Evolutionary conservation across 257 asterid genomes (phyloP).

Genomic region (Petunia secreta): DNA sequence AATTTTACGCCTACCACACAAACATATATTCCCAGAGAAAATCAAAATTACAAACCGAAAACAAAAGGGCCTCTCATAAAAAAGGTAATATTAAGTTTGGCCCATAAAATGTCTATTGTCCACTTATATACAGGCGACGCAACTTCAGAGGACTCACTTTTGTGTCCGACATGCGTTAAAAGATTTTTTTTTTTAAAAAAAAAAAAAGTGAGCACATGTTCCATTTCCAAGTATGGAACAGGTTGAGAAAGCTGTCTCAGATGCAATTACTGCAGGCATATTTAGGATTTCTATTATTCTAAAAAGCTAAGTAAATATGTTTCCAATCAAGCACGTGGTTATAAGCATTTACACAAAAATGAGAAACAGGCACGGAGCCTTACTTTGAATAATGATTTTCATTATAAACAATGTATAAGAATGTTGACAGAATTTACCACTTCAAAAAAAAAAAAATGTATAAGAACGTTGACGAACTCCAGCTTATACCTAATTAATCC

Average conservation of each 20-base stretch:
- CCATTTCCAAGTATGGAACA: background rate
- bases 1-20: background rate
- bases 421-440: too few species aligned
- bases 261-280: background rate
- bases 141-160: background rate
- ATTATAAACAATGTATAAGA: too few species aligned
- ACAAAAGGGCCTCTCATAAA: background rate
- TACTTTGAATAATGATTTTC: background rate
- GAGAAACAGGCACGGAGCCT: background rate
- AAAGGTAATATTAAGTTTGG: background rate
- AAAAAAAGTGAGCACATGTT: background rate
- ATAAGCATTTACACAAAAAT: slow-evolving; percentile 7
- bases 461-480: background rate
- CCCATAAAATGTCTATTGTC: background rate
- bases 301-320: background rate
- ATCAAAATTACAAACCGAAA: background rate
- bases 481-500: slow-evolving; percentile 8
- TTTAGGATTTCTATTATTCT: background rate
- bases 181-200: too few species aligned
- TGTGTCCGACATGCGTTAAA: background rate
- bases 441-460: too few species aligned
- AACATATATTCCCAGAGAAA: background rate
- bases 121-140: background rate
- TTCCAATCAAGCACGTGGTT: background rate
- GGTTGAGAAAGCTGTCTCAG: background rate